These are phyloP conservation scores for Physcomitrium patens DNA, from an alignment of 225 moss, liverwort and hornwort species.

Conservation along the genomic window DNA sequence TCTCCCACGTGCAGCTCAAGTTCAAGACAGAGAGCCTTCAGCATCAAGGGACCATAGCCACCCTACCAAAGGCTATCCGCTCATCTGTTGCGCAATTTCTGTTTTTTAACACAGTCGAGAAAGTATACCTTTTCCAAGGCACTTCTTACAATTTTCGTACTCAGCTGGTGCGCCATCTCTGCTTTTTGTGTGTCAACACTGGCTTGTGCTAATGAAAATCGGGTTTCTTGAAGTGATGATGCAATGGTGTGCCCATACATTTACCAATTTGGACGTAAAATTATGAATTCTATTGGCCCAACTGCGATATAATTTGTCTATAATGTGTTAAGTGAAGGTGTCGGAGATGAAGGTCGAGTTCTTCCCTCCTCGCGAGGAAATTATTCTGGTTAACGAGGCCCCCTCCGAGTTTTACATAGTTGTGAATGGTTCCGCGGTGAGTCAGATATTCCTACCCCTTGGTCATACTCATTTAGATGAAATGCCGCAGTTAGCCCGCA, in stretches of 20 bases:
- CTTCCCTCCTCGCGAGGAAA: slow-evolving; percentile 85
- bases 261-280: too few relatives aligned
- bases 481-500: not conserved
- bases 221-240: not conserved
- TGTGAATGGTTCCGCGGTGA: slow-evolving; percentile 83
- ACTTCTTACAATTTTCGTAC: slow-evolving; percentile 80
- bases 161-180: slow-evolving; percentile 67
- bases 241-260: not conserved
- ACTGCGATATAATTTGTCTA: slow-evolving; percentile 2
- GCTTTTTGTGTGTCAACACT: not conserved
- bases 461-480: not conserved
- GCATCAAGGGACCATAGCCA: slow-evolving; percentile 67
- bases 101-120: slow-evolving; percentile 73
- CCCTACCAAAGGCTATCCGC: slow-evolving; percentile 83
- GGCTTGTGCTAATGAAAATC: not conserved
- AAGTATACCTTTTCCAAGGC: slow-evolving; percentile 79
- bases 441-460: slow-evolving; percentile 32
- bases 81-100: slow-evolving; percentile 71
- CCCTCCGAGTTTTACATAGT: slow-evolving; percentile 96
- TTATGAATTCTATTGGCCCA: not conserved
- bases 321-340: slow-evolving; percentile 50
- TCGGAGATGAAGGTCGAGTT: slow-evolving; percentile 93
- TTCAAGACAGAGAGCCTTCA: slow-evolving; percentile 88
- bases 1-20: slow-evolving; percentile 85
- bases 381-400: slow-evolving; percentile 84